A percentile compares a stretch with the other conserved stretches of the same genome.
phyloP scores from a whole-genome alignment of 2,329 filamentous ascomycete genomes.

The Nigrograna mackinnonii region DNA sequence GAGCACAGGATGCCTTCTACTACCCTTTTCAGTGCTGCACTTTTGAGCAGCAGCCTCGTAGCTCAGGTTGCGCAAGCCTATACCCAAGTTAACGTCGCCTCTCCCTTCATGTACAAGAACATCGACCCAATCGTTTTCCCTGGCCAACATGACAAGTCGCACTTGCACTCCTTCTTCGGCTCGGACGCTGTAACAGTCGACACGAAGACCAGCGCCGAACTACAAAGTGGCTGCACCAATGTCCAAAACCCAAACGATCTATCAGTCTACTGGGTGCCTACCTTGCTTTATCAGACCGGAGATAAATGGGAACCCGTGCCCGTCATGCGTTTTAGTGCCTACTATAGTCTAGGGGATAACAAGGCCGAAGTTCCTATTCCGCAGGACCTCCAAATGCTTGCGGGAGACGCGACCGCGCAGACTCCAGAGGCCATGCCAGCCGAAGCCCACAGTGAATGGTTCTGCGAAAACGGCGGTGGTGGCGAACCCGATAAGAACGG shows the following conservation, averaged over 20 bases:
- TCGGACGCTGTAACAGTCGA: constrained; percentile 46
- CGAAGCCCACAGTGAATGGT: constrained; percentile 28
- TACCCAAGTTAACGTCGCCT: constrained; percentile 36
- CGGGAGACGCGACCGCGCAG: constrained; percentile 44
- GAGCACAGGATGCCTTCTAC: constrained; percentile 36
- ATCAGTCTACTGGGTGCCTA: constrained; percentile 52
- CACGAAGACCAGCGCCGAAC: constrained; percentile 40
- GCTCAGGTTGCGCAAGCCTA: constrained; percentile 32
- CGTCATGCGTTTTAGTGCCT: constrained; percentile 48
- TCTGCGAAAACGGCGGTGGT: constrained; percentile 27
- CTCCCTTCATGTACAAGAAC: constrained; percentile 49
- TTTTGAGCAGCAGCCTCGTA: constrained; percentile 21
- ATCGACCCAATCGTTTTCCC: constrained; percentile 51
- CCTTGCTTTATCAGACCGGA: constrained; percentile 43
- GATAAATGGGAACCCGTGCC: constrained; percentile 37
- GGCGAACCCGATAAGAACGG: constrained; percentile 24
- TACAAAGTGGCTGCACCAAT: constrained; percentile 50
- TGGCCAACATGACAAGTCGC: constrained; percentile 42
- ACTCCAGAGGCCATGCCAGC: constrained; percentile 19
- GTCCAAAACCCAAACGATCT: constrained; percentile 53
- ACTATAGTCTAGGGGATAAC: constrained; percentile 48
- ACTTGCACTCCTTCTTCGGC: constrained; percentile 51
- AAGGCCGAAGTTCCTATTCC: constrained; percentile 51
- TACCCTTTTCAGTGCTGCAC: constrained; percentile 23
- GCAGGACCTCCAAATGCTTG: constrained; percentile 47